Conservation (phyloP, 2,329 filamentous ascomycete genomes). For the Cladosporium sp. region DNA sequence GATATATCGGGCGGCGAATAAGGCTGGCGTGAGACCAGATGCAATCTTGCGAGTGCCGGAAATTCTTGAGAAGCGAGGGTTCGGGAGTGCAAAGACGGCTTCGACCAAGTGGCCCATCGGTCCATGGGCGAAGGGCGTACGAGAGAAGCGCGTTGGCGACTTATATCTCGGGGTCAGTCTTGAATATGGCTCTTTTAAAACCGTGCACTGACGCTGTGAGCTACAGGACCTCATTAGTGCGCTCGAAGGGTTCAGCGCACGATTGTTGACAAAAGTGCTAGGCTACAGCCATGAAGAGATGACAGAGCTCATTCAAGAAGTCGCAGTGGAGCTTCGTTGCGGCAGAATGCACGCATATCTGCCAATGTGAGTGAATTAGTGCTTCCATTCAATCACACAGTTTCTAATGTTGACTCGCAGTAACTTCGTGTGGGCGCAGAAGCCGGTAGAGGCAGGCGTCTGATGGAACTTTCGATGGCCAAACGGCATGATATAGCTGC, state of each 20-base stretch:
- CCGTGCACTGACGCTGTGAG: neutral
- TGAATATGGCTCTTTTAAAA: neutral
- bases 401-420: neutral
- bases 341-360: constrained; percentile 15
- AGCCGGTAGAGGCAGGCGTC: neutral
- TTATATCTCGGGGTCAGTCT: neutral
- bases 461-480: neutral
- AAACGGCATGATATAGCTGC: too few species aligned
- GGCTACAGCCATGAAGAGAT: constrained; percentile 14
- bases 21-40: constrained; percentile 3
- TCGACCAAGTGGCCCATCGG: constrained; percentile 9
- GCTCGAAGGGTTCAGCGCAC: constrained; percentile 13
- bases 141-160: constrained; percentile 12
- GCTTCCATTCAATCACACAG: too few species aligned
- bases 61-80: constrained; percentile 1
- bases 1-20: neutral
- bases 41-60: constrained; percentile 2
- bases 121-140: constrained; percentile 12
- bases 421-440: constrained; percentile 16
- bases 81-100: neutral
- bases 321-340: constrained; percentile 9
- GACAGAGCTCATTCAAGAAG: neutral
- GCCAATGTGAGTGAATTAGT: constrained; percentile 10
- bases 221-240: constrained; percentile 7
- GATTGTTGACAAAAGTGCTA: constrained; percentile 15